Evolutionary conservation across 306 rosid species (phyloP), one percentile per base, ranked within the genome.

Genomic region (Fragaria ananassa): DNA sequence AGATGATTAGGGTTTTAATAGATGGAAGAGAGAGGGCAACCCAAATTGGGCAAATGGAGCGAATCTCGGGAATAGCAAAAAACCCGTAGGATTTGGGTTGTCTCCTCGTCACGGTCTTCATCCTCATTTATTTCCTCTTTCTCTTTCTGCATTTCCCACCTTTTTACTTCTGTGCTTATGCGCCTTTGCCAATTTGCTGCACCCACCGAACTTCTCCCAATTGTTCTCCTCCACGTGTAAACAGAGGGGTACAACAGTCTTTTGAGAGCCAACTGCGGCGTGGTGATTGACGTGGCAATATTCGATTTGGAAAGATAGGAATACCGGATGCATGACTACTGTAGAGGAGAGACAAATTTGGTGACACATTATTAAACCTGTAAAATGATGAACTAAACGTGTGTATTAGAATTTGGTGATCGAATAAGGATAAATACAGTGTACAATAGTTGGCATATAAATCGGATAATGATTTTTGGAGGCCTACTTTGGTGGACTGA

Each of bases 11-110:
- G 80, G 60, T 4, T 76, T 70, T 51, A 50, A 62, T 42, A 13
- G 17, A 12, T 1, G 41, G n/a, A 31, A 44, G 35, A 18, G 4
- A 64, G 56, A 57, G 42, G 34, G 23, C 25, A 42, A 23, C 54
- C 77, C 74, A 41, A 83, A 71, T 41, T 62, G 74, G 41, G 17
- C 37, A 70, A 62, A 47, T 27, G 39, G 62, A 62, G 25, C 13
- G 74, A 23, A 35, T 66, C 68, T 66, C 42, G 78, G 71, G 76
- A 60, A 70, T 11, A 12, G 17, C 17, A 46, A 44, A 44, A 10
- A 44, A 2, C 13, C 12, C 0, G 15, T 10, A 46, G 72, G 69
- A 58, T 75, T 23, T 49, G 60, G 67, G 58, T 37, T 51, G 49
- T 42, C 44, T 60, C 46, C 70, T 49, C 25, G 10, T 69, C 37